Conservation (phyloP, 179 eudicot species). For the Silene vulgaris region DNA sequence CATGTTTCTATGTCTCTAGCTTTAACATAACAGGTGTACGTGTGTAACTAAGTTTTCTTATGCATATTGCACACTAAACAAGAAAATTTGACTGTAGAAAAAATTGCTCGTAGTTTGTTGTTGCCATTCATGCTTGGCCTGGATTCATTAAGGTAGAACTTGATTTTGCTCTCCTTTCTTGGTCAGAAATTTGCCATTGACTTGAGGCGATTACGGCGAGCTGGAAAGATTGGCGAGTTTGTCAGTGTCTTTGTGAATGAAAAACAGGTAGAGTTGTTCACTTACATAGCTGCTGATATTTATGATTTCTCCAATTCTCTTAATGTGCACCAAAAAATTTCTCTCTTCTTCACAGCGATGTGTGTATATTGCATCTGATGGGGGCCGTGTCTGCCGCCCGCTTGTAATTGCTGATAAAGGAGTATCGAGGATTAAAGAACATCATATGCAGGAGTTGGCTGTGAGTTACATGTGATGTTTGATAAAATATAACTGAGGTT, state of each 20-base stretch:
- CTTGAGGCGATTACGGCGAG: constrained; percentile 78
- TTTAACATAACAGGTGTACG: no score
- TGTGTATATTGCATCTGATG: constrained; percentile 95
- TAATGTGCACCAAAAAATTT: background rate
- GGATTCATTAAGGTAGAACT: background rate
- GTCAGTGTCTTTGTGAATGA: constrained; percentile 85
- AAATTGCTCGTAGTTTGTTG: background rate
- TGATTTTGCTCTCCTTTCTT: constrained; percentile 12
- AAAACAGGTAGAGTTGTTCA: constrained; percentile 57
- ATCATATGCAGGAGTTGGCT: constrained; percentile 82
- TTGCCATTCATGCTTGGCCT: background rate
- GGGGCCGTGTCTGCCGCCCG: constrained; percentile 99
- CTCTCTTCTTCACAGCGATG: constrained; percentile 48
- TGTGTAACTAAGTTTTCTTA: background rate
- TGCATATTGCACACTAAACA: background rate
- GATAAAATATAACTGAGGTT: background rate
- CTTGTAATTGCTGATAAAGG: constrained; percentile 98
- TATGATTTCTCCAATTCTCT: background rate
- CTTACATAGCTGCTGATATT: background rate
- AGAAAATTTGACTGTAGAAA: background rate
- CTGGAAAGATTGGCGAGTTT: constrained; percentile 90
- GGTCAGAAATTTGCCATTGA: constrained; percentile 51
- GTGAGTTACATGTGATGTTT: constrained; percentile 32
- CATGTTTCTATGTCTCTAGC: no score
- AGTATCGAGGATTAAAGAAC: constrained; percentile 75